Percentiles rank a stretch among this genome's conserved stretches.
Conservation (phyloP, 768 basidiomycete genomes). For the Butyriboletus loyo region DNA sequence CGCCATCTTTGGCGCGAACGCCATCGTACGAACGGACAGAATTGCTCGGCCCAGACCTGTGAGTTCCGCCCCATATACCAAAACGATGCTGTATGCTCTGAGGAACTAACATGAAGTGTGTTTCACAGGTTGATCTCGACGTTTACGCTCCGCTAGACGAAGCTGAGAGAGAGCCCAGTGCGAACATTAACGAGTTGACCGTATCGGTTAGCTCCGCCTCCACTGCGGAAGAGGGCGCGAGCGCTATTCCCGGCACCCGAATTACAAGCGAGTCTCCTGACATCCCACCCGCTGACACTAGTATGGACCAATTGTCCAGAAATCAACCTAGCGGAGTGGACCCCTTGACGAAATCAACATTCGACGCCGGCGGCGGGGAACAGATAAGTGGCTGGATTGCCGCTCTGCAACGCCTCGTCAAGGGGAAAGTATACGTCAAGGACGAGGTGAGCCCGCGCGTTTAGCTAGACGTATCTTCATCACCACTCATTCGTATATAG, state of each 20-base stretch:
- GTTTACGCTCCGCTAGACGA: slow-evolving; percentile 7
- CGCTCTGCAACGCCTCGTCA: slow-evolving; percentile 30
- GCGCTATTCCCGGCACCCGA: slow-evolving; percentile 13
- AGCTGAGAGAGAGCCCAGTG: slow-evolving; percentile 1
- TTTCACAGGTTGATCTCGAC: slow-evolving; percentile 15
- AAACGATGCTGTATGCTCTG: not conserved
- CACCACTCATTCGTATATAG: slow-evolving; percentile 9
- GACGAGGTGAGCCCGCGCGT: slow-evolving; percentile 16
- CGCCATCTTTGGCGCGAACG: slow-evolving; percentile 18
- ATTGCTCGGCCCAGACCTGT: slow-evolving; percentile 21
- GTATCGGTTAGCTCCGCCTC: slow-evolving; percentile 1
- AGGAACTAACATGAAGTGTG: not conserved
- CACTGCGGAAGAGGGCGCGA: not conserved
- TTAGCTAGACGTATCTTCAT: not conserved
- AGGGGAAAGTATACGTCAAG: slow-evolving; percentile 23
- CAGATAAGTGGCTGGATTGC: slow-evolving; percentile 17
- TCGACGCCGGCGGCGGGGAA: not conserved
- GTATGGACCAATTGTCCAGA: not conserved
- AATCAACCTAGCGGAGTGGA: not conserved
- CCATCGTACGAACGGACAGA: slow-evolving; percentile 22
- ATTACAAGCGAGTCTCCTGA: slow-evolving; percentile 21
- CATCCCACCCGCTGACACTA: not conserved
- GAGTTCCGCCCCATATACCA: not conserved
- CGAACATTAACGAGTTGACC: slow-evolving; percentile 1
- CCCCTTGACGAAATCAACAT: not conserved